Conservation (phyloP, 495 filamentous ascomycete genomes). For the Cudoniella acicularis region DNA sequence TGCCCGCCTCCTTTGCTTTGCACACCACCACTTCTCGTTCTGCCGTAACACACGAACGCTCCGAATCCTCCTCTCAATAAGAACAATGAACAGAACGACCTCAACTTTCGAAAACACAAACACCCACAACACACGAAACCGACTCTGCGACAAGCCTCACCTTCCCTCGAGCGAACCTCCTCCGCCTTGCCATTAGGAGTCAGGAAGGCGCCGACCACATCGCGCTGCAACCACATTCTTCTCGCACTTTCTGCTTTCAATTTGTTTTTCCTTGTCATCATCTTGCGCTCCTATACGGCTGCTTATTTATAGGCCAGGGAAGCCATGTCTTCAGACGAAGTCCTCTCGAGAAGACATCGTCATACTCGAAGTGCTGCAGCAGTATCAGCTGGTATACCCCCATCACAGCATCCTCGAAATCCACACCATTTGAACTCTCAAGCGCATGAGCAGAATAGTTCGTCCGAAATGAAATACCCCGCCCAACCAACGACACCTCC, state of each 20-base stretch:
- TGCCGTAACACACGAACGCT: constrained; percentile 2
- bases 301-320: constrained; percentile 25
- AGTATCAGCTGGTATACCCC: constrained; percentile 6
- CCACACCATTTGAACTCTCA: constrained; percentile 25
- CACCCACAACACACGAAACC: background rate
- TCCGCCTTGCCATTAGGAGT: constrained; percentile 2
- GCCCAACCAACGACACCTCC: constrained; percentile 20
- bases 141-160: constrained; percentile 6
- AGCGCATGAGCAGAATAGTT: constrained; percentile 16
- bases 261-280: constrained; percentile 12
- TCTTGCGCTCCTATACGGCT: constrained; percentile 20
- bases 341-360: constrained; percentile 17
- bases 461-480: constrained; percentile 22
- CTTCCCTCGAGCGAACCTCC: constrained; percentile 11
- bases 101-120: constrained; percentile 8
- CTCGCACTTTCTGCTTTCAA: background rate
- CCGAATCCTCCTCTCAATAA: constrained; percentile 3
- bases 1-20: background rate
- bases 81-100: constrained; percentile 20
- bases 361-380: constrained; percentile 23
- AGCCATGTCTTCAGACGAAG: constrained; percentile 21
- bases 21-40: background rate
- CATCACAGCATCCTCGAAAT: constrained; percentile 25
- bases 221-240: background rate
- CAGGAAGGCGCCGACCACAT: background rate